Conservation (phyloP, 345 rosid genomes). For the Arabis hirsuta region DNA sequence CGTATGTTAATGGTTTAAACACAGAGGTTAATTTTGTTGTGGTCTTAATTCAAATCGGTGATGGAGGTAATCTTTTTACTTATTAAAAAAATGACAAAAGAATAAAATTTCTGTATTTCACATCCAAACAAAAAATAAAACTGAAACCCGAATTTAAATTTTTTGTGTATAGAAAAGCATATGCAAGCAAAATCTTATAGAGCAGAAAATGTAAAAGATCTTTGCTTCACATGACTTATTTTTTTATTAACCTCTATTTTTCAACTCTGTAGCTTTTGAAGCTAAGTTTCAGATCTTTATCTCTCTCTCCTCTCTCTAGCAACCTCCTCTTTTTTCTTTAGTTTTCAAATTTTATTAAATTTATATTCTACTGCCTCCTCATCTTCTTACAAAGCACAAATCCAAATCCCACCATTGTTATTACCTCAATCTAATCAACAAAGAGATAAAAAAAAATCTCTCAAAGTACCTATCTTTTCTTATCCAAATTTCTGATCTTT, state of each 20-base stretch:
- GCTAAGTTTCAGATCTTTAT: slow-evolving; percentile 40
- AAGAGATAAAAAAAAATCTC: slow-evolving; percentile 5
- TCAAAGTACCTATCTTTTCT: slow-evolving; percentile 11
- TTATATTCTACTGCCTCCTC: slow-evolving; percentile 42
- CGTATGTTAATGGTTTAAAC: too few relatives aligned
- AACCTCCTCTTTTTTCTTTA: slow-evolving; percentile 19
- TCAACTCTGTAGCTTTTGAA: slow-evolving; percentile 46
- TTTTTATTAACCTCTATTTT: slow-evolving; percentile 27
- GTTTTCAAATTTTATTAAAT: slow-evolving; percentile 35
- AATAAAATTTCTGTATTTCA: neutral
- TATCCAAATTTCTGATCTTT: slow-evolving; percentile 27
- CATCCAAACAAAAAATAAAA: neutral
- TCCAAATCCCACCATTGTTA: slow-evolving; percentile 44
- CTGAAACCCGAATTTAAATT: neutral
- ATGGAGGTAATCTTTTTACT: too few relatives aligned
- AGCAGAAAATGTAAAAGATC: slow-evolving; percentile 27
- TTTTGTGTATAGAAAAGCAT: slow-evolving; percentile 23
- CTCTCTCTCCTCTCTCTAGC: slow-evolving; percentile 36
- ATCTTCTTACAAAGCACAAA: slow-evolving; percentile 38
- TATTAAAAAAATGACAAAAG: too few relatives aligned
- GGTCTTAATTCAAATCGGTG: too few relatives aligned
- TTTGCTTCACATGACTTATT: slow-evolving; percentile 36
- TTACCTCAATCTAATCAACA: slow-evolving; percentile 35
- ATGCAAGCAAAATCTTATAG: slow-evolving; percentile 38
- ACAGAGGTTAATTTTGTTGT: too few relatives aligned